Evolutionary conservation across 2,329 filamentous ascomycete genomes (phyloP), one percentile per base, ranked within the genome.

Genomic region (Aspergillus pseudoglaucus): DNA sequence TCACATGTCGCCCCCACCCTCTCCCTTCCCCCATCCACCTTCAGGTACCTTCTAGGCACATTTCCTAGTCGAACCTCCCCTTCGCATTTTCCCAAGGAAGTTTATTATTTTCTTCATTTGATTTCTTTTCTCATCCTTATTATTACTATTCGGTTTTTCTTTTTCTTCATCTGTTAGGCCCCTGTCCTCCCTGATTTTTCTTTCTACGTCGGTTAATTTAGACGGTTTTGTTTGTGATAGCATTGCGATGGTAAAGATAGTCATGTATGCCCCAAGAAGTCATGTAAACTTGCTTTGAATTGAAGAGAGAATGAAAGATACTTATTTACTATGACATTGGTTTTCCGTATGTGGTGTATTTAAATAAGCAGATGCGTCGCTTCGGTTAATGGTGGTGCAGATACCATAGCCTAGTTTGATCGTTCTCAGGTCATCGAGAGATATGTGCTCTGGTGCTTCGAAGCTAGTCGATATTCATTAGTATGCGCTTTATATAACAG

Each of bases 201-300:
- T 48, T 52, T 44, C 56, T 60, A 60, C 44, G 37, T 53, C 53
- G 48, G 43, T 64, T 61, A 62, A 67, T 65, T 67, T 68, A 68
- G 64, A 68, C 63, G 60, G 55, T 57, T 57, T 53, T 46, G 40
- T 42, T 42, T 27, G 14, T 42, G 20, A 42, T 59, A 65, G 59
- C 63, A 59, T 61, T 49, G 40, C 40, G 46, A 37, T 35, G 45
- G 30, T 44, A 22, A 57, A 56, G 33, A 37, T 37, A 52, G 53
- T 66, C 64, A 65, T 66, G 64, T 66, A 66, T 66, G 62, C 64
- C 60, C 25, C 63, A 55, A 62, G 59, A 66, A 68, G 57, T 70
- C 66, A 71, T 71, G 68, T 71, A 71, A 59, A 35, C 33, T 27
- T 27, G 25, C 25, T 30, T 30, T 30, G 25, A 30, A 30, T 12